Conservation (phyloP, 2,329 filamentous ascomycete genomes). For the Colletotrichum tabaci region DNA sequence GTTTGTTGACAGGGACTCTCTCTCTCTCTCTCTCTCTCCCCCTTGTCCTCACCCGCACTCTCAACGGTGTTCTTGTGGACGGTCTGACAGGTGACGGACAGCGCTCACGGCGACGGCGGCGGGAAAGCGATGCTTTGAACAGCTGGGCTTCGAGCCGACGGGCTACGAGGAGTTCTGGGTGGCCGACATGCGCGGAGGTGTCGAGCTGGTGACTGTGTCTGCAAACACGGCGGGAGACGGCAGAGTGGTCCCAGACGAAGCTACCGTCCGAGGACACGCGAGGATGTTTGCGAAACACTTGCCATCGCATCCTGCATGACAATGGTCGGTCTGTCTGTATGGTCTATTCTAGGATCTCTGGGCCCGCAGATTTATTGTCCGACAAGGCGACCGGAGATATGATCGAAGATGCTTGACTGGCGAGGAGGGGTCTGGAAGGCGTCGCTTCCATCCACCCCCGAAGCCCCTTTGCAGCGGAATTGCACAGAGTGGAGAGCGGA, state of each 20-base stretch:
- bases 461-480: conserved; percentile 16
- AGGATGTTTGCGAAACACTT: conserved; percentile 30
- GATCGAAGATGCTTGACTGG: too few relatives aligned
- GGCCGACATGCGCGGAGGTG: not conserved
- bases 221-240: conserved; percentile 14
- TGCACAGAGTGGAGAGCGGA: conserved; percentile 9
- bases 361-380: not conserved
- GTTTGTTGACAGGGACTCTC: too few relatives aligned
- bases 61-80: not conserved
- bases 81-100: conserved; percentile 32
- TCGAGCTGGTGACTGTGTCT: conserved; percentile 20
- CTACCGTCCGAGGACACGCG: conserved; percentile 29
- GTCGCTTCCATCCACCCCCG: too few relatives aligned
- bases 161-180: conserved; percentile 50
- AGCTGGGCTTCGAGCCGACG: conserved; percentile 48
- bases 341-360: not conserved
- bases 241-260: not conserved
- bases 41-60: too few relatives aligned
- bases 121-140: conserved; percentile 48
- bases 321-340: too few relatives aligned
- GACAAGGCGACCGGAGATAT: conserved; percentile 13
- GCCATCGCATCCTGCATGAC: not conserved
- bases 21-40: too few relatives aligned
- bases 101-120: conserved; percentile 50
- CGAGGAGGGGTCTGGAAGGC: too few relatives aligned